phyloP scores from a whole-genome alignment of 2,329 filamentous ascomycete species.

The Exophiala aquamarina region DNA sequence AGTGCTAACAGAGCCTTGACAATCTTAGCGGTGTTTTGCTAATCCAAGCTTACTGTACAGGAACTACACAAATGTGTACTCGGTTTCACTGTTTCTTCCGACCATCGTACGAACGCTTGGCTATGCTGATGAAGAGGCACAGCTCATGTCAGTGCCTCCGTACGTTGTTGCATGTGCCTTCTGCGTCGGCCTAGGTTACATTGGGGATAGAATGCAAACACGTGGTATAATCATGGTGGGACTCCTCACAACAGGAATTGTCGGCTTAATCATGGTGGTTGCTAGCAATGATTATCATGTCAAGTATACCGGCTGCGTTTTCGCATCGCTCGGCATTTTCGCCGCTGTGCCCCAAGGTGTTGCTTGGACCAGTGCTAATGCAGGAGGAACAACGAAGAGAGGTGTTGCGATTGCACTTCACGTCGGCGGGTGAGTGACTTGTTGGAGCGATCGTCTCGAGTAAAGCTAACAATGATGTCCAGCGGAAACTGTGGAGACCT shows the following conservation, averaged over 20 bases:
- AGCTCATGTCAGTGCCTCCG: slow-evolving; percentile 38
- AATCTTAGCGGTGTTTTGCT: slow-evolving; percentile 35
- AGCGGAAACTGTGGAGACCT: too few species aligned
- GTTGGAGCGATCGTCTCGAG: too few species aligned
- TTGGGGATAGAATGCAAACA: background rate
- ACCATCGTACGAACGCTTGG: slow-evolving; percentile 42
- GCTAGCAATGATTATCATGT: slow-evolving; percentile 7
- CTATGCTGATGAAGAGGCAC: slow-evolving; percentile 38
- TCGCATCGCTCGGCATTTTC: slow-evolving; percentile 40
- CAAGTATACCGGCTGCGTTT: slow-evolving; percentile 18
- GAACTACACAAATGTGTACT: background rate
- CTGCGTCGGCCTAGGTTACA: background rate
- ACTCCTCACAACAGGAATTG: background rate
- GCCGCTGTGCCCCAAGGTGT: slow-evolving; percentile 44
- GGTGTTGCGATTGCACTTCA: slow-evolving; percentile 64
- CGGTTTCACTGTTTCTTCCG: slow-evolving; percentile 34
- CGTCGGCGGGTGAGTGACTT: slow-evolving; percentile 58
- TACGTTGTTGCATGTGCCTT: slow-evolving; percentile 22
- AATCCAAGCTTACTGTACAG: background rate
- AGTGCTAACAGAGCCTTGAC: slow-evolving; percentile 38
- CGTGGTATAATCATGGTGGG: background rate
- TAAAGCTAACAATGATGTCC: too few species aligned
- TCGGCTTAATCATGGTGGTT: background rate
- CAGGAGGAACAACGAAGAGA: slow-evolving; percentile 55
- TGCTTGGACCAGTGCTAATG: slow-evolving; percentile 61